Evolutionary conservation across 192 early-diverging fungal genomes (phyloP).

Genomic region (Chytriomyces sp.): DNA sequence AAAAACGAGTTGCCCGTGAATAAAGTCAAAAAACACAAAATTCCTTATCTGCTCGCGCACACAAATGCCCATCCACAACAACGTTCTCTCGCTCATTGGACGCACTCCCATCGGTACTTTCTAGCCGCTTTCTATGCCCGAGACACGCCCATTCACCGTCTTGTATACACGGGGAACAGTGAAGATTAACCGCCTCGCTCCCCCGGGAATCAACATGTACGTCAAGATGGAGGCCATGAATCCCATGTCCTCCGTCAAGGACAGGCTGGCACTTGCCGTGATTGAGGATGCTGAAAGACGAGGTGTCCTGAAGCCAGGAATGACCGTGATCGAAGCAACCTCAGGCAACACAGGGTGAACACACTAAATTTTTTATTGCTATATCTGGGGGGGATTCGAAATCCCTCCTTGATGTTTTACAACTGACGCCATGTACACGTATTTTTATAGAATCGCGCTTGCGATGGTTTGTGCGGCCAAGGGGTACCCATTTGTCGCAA

Average conservation of each 20-base stretch:
- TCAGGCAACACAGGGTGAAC: conserved; percentile 81
- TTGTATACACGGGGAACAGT: neutral
- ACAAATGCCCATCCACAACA: conserved; percentile 25
- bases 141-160: neutral
- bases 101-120: conserved; percentile 37
- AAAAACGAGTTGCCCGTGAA: neutral
- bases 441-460: conserved; percentile 40
- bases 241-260: conserved; percentile 47
- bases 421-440: neutral
- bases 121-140: neutral
- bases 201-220: conserved; percentile 39
- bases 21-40: neutral
- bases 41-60: neutral
- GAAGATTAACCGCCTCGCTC: conserved; percentile 42
- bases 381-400: conserved; percentile 12
- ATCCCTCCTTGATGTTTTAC: conserved; percentile 9
- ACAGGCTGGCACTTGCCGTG: conserved; percentile 43
- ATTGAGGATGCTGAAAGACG: conserved; percentile 50
- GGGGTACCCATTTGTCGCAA: conserved; percentile 50
- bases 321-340: conserved; percentile 75
- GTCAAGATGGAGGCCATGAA: conserved; percentile 51
- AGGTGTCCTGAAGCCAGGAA: conserved; percentile 43
- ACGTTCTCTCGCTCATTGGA: conserved; percentile 41
- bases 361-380: conserved; percentile 34
- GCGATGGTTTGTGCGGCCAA: conserved; percentile 52